Percentiles rank a stretch among this genome's conserved stretches.
Evolutionary conservation across 1,284 basidiomycete species (phyloP).

Genomic region (Marasmius fiardii): DNA sequence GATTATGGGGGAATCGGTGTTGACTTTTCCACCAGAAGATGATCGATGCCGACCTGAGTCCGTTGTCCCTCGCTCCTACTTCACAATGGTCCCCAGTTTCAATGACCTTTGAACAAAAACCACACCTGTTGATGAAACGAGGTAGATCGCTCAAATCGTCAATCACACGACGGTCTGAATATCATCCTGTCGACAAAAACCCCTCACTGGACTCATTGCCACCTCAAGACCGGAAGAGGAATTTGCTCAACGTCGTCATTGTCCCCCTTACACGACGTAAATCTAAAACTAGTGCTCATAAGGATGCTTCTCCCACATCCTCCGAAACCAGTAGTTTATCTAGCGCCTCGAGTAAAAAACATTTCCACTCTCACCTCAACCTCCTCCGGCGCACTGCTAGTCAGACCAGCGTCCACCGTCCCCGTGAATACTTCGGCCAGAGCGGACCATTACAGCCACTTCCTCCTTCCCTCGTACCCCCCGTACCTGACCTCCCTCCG

Average conservation of each 20-base stretch:
- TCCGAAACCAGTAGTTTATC: neutral
- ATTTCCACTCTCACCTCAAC: neutral
- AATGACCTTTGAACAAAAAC: neutral
- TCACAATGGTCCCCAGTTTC: neutral
- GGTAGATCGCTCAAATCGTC: neutral
- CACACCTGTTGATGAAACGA: neutral
- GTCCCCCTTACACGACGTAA: neutral
- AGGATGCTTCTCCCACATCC: neutral
- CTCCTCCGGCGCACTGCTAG: neutral
- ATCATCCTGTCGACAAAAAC: neutral
- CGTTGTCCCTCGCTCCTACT: neutral
- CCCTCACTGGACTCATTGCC: neutral
- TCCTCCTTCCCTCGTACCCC: too few relatives aligned
- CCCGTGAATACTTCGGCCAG: too few relatives aligned
- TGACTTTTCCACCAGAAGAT: too few relatives aligned
- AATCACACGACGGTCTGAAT: neutral
- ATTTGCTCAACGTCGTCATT: neutral
- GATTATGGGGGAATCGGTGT: too few relatives aligned
- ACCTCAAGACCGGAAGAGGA: neutral
- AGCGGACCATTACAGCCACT: too few relatives aligned
- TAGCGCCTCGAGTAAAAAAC: neutral
- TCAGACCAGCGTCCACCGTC: neutral
- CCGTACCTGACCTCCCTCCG: too few relatives aligned
- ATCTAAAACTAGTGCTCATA: neutral
- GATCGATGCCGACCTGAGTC: too few relatives aligned